Base-by-base conservation (phyloP, 352 stramenopile species). In the Phytophthora foliorum region DNA sequence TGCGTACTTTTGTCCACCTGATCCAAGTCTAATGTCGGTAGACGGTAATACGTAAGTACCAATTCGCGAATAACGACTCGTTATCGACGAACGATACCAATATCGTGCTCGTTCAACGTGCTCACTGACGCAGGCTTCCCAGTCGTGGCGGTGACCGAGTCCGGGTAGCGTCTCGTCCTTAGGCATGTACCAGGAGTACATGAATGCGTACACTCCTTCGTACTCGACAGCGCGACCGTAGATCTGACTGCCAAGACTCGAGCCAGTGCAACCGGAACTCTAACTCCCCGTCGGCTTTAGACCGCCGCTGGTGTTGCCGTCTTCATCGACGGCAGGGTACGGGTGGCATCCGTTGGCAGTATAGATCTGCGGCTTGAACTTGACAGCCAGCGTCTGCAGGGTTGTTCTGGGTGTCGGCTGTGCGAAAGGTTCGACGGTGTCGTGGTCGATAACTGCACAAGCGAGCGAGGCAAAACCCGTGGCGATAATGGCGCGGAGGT, bases 111-210 rank as follows among this genome's bases (percentile, higher is more conserved):
- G n/a, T n/a, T n/a, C n/a, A n/a, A n/a, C n/a, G n/a, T n/a, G n/a
- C n/a, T n/a, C n/a, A n/a, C n/a, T n/a, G n/a, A n/a, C n/a, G n/a
- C n/a, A n/a, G n/a, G n/a, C n/a, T n/a, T n/a, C n/a, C 74, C 74
- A 85, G 39, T 85, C 74, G 59, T 85, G 77, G 49, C 74, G 67
- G 55, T 81, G 73, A 1, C 70, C 77, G 6, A 74, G 31, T 2
- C 49, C 53, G 4, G 56, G 31, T 17, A 64, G 57, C 31, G 63
- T 69, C 22, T 68, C 72, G 49, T 85, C 74, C 63, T 85, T 85
- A n/a, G 75, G 74, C 59, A 82, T 75, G 69, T 83, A 83, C 69
- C 75, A 81, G 10, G 72, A 73, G 62, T 78, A 78, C 70, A 78
- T 74, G 75, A 78, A 61, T 3, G 58, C 65, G 36, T 61, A 78